Percentiles rank a stretch among this genome's conserved stretches.
phyloP scores from a whole-genome alignment of 108 stramenopile genomes.

The Cyclotella choctawhatcheeana region DNA sequence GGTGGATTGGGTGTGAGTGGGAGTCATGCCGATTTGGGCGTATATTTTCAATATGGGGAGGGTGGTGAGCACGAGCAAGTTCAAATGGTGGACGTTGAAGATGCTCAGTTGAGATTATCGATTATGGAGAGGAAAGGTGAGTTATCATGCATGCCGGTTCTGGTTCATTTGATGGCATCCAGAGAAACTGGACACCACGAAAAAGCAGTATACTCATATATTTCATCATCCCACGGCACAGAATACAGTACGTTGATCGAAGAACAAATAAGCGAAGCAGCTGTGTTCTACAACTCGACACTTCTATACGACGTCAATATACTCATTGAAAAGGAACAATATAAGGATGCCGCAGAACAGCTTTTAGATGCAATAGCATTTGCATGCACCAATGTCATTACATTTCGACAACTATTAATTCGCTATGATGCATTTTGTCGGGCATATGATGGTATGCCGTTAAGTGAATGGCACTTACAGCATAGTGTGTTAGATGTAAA shows the following conservation, averaged over 20 bases:
- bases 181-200: no score
- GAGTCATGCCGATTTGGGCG: not conserved
- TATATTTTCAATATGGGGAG: conserved; percentile 30
- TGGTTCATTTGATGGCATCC: not conserved
- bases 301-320: conserved; percentile 11
- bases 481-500: conserved; percentile 9
- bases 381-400: conserved; percentile 37
- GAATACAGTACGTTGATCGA: conserved; percentile 22
- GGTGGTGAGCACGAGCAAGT: conserved; percentile 11
- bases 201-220: no score
- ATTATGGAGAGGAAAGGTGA: conserved; percentile 20
- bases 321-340: conserved; percentile 14
- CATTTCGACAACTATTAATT: conserved; percentile 40
- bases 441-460: conserved; percentile 36
- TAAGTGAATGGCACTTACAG: conserved; percentile 29
- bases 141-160: not conserved
- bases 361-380: conserved; percentile 46
- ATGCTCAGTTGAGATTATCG: conserved; percentile 22
- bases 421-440: conserved; percentile 44
- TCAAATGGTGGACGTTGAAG: conserved; percentile 14
- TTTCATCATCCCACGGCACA: no score
- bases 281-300: conserved; percentile 8
- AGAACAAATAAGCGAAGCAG: conserved; percentile 9
- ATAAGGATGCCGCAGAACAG: conserved; percentile 16
- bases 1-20: not conserved